Conservation (phyloP, 257 asterid species). For the Rauvolfia tetraphylla region DNA sequence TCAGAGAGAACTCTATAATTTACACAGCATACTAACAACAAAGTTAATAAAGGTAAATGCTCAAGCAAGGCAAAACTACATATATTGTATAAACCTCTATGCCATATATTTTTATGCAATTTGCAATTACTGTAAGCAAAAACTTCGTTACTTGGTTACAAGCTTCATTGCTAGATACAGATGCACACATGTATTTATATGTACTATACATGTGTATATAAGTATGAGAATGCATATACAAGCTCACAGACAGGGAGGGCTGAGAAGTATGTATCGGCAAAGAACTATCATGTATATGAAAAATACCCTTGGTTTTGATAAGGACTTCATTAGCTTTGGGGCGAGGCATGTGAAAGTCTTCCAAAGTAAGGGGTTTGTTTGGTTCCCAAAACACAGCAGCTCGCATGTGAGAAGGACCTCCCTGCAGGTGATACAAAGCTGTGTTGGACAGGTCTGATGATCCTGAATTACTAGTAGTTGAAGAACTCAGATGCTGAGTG, state of each 20-base stretch:
- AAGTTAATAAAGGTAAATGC: not conserved
- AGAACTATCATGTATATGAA: not conserved
- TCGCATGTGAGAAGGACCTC: constrained; percentile 78
- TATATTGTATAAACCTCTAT: not conserved
- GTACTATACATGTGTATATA: not conserved
- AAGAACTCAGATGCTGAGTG: constrained; percentile 1
- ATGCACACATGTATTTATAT: too few relatives aligned
- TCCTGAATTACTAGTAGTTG: constrained; percentile 9
- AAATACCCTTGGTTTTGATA: constrained; percentile 82
- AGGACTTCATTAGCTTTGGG: constrained; percentile 87
- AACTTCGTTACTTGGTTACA: not conserved
- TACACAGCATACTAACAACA: not conserved
- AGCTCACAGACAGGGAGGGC: not conserved
- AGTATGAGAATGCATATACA: not conserved
- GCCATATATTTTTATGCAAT: not conserved
- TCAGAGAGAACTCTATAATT: not conserved
- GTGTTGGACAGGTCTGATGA: constrained; percentile 32
- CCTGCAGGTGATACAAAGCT: constrained; percentile 60
- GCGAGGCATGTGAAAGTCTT: constrained; percentile 90
- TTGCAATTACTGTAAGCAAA: not conserved
- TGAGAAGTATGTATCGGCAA: not conserved
- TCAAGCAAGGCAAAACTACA: not conserved
- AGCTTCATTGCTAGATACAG: not conserved
- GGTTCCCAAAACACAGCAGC: constrained; percentile 90
- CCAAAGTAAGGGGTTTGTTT: constrained; percentile 70